Conservation (phyloP, 352 stramenopile species). For the Phytopythium montanum region DNA sequence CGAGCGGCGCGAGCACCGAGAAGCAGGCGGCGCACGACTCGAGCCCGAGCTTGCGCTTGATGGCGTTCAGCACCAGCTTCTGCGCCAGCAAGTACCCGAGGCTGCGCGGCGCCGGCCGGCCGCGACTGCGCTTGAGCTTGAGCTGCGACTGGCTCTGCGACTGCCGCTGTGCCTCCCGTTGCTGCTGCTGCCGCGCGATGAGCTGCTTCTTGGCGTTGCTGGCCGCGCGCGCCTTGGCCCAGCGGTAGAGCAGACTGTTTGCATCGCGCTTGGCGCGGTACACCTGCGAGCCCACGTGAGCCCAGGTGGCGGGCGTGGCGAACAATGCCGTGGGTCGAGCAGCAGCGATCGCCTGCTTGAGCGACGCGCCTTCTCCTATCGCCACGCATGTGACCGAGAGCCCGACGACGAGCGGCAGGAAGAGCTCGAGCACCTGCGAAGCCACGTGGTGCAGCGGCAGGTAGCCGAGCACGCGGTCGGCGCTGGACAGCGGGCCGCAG, state of each 20-base stretch:
- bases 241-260: constrained; percentile 66
- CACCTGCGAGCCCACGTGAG: constrained; percentile 60
- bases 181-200: constrained; percentile 21
- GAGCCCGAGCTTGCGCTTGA: constrained; percentile 78
- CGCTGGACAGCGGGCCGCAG: constrained; percentile 44
- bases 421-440: constrained; percentile 71
- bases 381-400: constrained; percentile 60
- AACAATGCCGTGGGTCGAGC: constrained; percentile 77
- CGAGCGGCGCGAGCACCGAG: constrained; percentile 67
- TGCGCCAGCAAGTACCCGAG: constrained; percentile 81
- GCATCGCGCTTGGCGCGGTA: constrained; percentile 72
- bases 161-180: background rate
- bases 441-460: constrained; percentile 65
- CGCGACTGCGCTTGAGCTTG: constrained; percentile 12
- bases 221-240: constrained; percentile 73
- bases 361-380: constrained; percentile 9
- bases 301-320: constrained; percentile 68
- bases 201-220: constrained; percentile 80
- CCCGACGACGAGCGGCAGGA: constrained; percentile 59
- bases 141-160: too few species aligned
- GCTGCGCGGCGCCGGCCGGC: constrained; percentile 47
- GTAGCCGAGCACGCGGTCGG: constrained; percentile 63
- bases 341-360: constrained; percentile 49
- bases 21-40: constrained; percentile 74
- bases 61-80: constrained; percentile 67